Base-by-base conservation (phyloP, 352 stramenopile genomes). In the Phytopythium oedochilum region DNA sequence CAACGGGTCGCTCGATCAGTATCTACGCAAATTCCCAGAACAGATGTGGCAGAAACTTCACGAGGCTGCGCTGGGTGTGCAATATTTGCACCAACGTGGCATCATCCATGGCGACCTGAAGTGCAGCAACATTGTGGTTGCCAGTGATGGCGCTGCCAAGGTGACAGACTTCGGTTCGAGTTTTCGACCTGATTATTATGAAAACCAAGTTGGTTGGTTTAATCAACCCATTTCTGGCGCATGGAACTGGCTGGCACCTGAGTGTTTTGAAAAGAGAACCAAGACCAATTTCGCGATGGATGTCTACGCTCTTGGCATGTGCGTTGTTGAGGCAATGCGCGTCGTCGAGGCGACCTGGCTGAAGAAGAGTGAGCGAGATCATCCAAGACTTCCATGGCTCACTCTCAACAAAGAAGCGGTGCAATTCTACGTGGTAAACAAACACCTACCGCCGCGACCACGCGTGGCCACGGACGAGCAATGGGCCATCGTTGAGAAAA, bases 41-140 rank as follows among this genome's bases (percentile, higher is more conserved):
- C 23, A 43, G 12, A 25, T 53, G 3, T 53, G 47, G 47, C 0
- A 1, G 15, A 53, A 49, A n/a, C 7, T 53, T 29, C 50, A 53
- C n/a, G 44, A 64, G 17, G 52, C 43, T 15, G 45, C 52, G 9
- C 18, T 60, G 7, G 58, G 58, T 18, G 22, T 64, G 6, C 43
- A 60, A n/a, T 64, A 60, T 20, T 45, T 64, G 15, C 58, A 60
- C 12, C 34, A 64, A 18, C 51, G 46, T 3, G 29, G 28, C 1
- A 53, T 57, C 20, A 14, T 45, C 7, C 39, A 45, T 20, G 39
- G 39, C 6, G 22, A 45, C 18, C 2, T 45, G 6, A 45, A 45
- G 20, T 26, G n/a, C 39, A 45, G 15, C 39, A 61, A 60, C 23
- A 43, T 61, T 11, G 35, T 65, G 18, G 42, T 65, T 1, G 53